Base-by-base conservation (phyloP, 768 basidiomycete species). In the Panaeolus cyanescens region DNA sequence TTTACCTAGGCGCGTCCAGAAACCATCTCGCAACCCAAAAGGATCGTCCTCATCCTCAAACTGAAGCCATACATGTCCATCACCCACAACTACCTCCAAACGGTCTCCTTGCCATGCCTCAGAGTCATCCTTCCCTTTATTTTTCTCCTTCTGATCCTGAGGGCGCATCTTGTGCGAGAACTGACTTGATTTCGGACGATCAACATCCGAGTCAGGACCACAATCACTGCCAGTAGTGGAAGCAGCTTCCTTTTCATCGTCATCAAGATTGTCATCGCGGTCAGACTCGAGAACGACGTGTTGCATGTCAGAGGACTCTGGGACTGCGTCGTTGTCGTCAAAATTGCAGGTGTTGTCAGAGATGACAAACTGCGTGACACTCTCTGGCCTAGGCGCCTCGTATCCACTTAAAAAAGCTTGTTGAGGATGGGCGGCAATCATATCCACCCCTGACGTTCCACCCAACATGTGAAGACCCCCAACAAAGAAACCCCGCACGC, bases 401-500 rank as follows among this genome's bases (percentile, higher is more conserved):
- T 17, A 5, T 20, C 12, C 42, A 12, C 20, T 22, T 9, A 53
- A 40, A 15, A 36, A 59, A 42, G 2, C 31, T 37, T 19, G n/a
- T 45, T 13, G 6, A 36, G 13, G 7, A 31, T 28, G 20, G 17
- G 9, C 17, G 9, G 20, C n/a, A n/a, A n/a, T 13, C 53, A 22
- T 28, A 28, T 72, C 55, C 17, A 55, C 13, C 4, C 31, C 9
- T 4, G 54, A 19, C 54, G 17, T 13, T 12, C 9, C 54, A 25
- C 8, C 31, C 45, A 50, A 28, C 25, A 22, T 20, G 5, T 50
- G 12, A 50, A 76, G 64, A 58, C 70, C 69, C 0, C 78, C 77
- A 32, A 79, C 68, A 58, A 77, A 80, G 57, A 74, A 77, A 7
- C 71, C 73, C 32, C 75, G 66, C 25, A 68, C 62, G 17, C 65